phyloP scores from a whole-genome alignment of 2,329 filamentous ascomycete genomes.

The Parascedosporium putredinis region DNA sequence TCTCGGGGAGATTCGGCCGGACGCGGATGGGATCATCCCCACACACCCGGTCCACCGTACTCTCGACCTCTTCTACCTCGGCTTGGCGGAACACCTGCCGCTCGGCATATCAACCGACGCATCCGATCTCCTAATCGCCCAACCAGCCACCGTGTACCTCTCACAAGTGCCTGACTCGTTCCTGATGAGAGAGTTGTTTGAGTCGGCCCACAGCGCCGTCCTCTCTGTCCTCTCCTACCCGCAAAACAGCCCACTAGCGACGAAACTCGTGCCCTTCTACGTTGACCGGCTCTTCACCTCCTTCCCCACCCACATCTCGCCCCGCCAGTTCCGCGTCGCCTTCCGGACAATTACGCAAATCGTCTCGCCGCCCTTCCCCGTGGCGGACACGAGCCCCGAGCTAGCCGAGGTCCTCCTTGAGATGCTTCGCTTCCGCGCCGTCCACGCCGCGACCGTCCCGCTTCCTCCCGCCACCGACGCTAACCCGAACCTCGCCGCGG shows the following conservation, averaged over 20 bases:
- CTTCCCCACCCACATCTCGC: constrained; percentile 68
- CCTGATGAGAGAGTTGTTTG: constrained; percentile 56
- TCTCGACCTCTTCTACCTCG: constrained; percentile 81
- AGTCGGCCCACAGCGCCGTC: constrained; percentile 75
- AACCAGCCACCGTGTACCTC: constrained; percentile 66
- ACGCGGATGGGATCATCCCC: constrained; percentile 42
- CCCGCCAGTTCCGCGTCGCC: constrained; percentile 78
- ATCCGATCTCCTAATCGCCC: constrained; percentile 63
- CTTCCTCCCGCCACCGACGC: constrained; percentile 22
- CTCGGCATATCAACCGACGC: constrained; percentile 54
- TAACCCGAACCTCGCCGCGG: constrained; percentile 22
- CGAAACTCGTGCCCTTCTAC: constrained; percentile 69
- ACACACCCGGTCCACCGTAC: constrained; percentile 42
- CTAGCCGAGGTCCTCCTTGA: constrained; percentile 76
- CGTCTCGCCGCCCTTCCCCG: constrained; percentile 66
- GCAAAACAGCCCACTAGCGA: constrained; percentile 60
- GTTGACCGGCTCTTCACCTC: constrained; percentile 69
- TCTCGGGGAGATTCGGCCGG: constrained; percentile 47
- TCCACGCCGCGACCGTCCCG: constrained; percentile 38
- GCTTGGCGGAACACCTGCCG: constrained; percentile 74
- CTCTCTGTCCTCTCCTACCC: constrained; percentile 73
- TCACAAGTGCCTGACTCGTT: constrained; percentile 31
- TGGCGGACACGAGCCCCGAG: constrained; percentile 62
- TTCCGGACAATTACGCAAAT: constrained; percentile 79
- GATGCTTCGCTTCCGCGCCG: constrained; percentile 57